Percentiles rank a stretch among this genome's conserved stretches.
These are phyloP conservation scores for Senna tora DNA, from an alignment of 306 rosid species.

Conservation along the genomic window DNA sequence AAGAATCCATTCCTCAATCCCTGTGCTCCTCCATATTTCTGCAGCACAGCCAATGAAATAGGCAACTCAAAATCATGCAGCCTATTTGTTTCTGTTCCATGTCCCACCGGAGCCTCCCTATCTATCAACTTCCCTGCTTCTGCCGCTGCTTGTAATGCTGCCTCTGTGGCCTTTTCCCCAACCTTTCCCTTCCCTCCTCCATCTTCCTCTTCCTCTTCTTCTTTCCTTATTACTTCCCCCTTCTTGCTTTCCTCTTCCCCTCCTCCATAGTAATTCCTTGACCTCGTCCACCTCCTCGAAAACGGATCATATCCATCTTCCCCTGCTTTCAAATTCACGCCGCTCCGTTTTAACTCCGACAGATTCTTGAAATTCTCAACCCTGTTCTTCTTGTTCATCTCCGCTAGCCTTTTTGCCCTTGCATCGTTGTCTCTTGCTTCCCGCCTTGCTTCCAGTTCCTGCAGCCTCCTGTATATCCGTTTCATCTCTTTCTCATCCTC, in stretches of 20 bases:
- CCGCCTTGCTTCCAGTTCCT: constrained; percentile 54
- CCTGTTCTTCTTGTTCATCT: constrained; percentile 72
- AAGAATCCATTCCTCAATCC: constrained; percentile 53
- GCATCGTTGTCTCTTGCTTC: constrained; percentile 43
- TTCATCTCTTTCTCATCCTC: constrained; percentile 45
- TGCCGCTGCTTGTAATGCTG: constrained; percentile 62
- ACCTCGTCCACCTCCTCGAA: constrained; percentile 76
- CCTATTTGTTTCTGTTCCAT: constrained; percentile 49
- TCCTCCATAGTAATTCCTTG: constrained; percentile 53
- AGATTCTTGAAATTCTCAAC: constrained; percentile 62
- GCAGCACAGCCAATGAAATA: constrained; percentile 53
- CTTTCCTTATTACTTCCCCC: constrained; percentile 10
- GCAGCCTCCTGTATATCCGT: constrained; percentile 50
- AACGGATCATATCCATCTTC: constrained; percentile 70
- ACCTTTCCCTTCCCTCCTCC: background rate
- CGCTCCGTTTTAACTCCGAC: constrained; percentile 44
- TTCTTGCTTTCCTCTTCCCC: constrained; percentile 36
- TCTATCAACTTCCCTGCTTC: constrained; percentile 63
- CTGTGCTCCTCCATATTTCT: constrained; percentile 53
- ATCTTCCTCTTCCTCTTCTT: background rate
- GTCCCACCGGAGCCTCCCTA: constrained; percentile 60
- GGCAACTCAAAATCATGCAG: constrained; percentile 61
- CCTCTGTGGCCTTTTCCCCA: constrained; percentile 46
- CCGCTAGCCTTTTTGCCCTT: constrained; percentile 58
- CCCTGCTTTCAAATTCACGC: constrained; percentile 52